These are phyloP conservation scores for Fusarium penzigii DNA, from an alignment of 2,329 filamentous ascomycete species.

Conservation along the genomic window DNA sequence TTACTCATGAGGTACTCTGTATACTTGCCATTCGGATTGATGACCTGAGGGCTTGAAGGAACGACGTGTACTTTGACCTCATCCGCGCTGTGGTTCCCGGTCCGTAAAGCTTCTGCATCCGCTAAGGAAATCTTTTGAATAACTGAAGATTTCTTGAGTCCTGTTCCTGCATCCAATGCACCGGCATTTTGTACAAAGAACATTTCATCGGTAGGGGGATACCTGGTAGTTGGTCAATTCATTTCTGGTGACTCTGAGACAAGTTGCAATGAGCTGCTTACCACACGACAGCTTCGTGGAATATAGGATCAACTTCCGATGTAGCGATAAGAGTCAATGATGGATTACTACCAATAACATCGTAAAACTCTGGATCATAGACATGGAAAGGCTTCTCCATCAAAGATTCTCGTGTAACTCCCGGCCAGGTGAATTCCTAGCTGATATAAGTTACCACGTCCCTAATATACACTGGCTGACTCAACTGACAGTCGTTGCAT, in stretches of 20 bases:
- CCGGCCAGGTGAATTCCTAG: slow-evolving; percentile 23
- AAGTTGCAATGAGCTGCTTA: neutral
- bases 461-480: fast-evolving
- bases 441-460: neutral
- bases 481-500: slow-evolving; percentile 18
- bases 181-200: slow-evolving; percentile 58
- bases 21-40: slow-evolving; percentile 51
- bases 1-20: neutral
- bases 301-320: slow-evolving; percentile 46
- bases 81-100: slow-evolving; percentile 14
- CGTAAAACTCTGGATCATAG: slow-evolving; percentile 52
- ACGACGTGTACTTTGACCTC: slow-evolving; percentile 46
- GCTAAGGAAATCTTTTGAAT: slow-evolving; percentile 51
- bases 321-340: slow-evolving; percentile 51
- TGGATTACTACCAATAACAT: slow-evolving; percentile 50
- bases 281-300: slow-evolving; percentile 59
- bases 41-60: slow-evolving; percentile 42
- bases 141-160: slow-evolving; percentile 51
- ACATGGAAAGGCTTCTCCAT: slow-evolving; percentile 25
- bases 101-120: slow-evolving; percentile 38
- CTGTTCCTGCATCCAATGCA: slow-evolving; percentile 46
- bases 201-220: slow-evolving; percentile 49
- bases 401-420: slow-evolving; percentile 23
- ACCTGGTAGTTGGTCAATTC: slow-evolving; percentile 20
- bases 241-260: neutral